These are phyloP conservation scores for Myxozyma lipomycoides DNA, from an alignment of 805 yeast species.

Conservation along the genomic window DNA sequence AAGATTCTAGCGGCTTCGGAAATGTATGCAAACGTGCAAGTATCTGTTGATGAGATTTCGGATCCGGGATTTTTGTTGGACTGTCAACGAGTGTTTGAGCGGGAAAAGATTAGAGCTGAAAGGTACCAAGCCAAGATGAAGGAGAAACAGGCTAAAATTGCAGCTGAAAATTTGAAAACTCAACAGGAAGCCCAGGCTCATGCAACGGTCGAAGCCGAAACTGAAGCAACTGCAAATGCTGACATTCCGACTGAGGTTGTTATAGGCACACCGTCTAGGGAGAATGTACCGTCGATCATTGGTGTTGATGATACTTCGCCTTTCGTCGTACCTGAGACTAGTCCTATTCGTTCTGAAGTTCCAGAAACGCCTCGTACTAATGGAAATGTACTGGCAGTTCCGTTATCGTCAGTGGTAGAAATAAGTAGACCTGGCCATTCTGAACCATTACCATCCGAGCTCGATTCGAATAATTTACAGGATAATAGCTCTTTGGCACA, in stretches of 20 bases:
- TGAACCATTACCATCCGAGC: neutral
- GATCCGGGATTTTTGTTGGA: slow-evolving; percentile 67
- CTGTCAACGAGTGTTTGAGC: slow-evolving; percentile 65
- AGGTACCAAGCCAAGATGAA: slow-evolving; percentile 35
- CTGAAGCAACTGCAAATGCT: neutral
- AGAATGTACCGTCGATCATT: neutral
- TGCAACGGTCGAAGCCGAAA: slow-evolving; percentile 3
- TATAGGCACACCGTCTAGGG: too few species aligned
- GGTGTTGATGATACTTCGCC: neutral
- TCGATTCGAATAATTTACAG: neutral
- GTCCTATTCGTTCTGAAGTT: neutral
- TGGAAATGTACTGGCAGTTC: neutral
- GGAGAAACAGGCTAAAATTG: slow-evolving; percentile 26
- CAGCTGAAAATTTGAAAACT: slow-evolving; percentile 2
- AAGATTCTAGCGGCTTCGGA: slow-evolving; percentile 78
- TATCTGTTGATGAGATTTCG: slow-evolving; percentile 82
- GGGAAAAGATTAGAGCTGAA: slow-evolving; percentile 55
- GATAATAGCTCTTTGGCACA: neutral
- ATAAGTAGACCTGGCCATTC: neutral
- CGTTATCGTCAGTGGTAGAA: neutral
- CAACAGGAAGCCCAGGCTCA: neutral
- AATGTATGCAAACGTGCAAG: slow-evolving; percentile 94
- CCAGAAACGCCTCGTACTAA: neutral
- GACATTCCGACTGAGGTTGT: neutral
- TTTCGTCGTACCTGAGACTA: neutral